Evolutionary conservation across 2,329 filamentous ascomycete genomes (phyloP).

Genomic region (Ascochyta clinopodiicola): DNA sequence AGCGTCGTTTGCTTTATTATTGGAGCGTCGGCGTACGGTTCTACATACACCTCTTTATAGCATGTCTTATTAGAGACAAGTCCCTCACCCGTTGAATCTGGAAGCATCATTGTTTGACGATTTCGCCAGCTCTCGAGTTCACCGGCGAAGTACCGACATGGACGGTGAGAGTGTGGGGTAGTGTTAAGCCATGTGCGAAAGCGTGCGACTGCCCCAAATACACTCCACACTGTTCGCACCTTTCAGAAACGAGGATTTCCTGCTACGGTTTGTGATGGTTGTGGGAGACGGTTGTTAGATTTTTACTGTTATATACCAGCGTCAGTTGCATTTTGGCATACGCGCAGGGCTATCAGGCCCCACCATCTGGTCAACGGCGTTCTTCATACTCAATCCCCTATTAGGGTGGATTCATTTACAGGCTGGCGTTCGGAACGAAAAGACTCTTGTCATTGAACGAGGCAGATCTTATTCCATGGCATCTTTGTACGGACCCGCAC

Average conservation of each 20-base stretch:
- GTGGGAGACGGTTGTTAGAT: slow-evolving; percentile 4
- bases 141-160: neutral
- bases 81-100: slow-evolving; percentile 27
- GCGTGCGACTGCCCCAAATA: neutral
- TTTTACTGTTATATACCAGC: slow-evolving; percentile 38
- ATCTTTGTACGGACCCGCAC: slow-evolving; percentile 34
- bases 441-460: slow-evolving; percentile 18
- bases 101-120: slow-evolving; percentile 9
- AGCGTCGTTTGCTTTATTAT: slow-evolving; percentile 8
- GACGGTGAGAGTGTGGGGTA: neutral
- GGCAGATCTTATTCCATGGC: slow-evolving; percentile 19
- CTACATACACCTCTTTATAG: slow-evolving; percentile 36
- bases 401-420: slow-evolving; percentile 27
- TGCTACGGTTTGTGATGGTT: neutral
- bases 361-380: slow-evolving; percentile 35
- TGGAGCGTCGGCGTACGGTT: slow-evolving; percentile 29
- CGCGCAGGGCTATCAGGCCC: slow-evolving; percentile 35
- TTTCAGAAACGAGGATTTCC: neutral
- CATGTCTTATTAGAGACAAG: slow-evolving; percentile 38
- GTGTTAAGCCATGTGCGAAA: neutral
- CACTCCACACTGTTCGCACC: neutral
- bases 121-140: slow-evolving; percentile 1
- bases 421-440: slow-evolving; percentile 29
- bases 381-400: slow-evolving; percentile 29
- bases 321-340: slow-evolving; percentile 44